A percentile compares a stretch with the other conserved stretches of the same genome.
phyloP scores from a whole-genome alignment of 768 basidiomycete genomes.

The Hirschioporus abietinus region DNA sequence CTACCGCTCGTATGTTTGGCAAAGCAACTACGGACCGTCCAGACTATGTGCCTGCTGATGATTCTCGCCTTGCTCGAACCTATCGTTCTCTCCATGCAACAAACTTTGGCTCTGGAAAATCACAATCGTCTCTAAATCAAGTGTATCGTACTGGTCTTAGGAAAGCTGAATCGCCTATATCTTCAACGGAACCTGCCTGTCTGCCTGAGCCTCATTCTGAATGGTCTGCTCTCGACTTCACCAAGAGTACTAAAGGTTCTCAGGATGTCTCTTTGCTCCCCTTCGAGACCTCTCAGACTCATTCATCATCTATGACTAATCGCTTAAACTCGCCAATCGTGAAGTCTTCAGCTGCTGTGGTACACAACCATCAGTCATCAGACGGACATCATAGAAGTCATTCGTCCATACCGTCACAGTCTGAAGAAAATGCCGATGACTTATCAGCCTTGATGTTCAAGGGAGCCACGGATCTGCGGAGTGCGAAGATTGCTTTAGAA shows the following conservation, averaged over 20 bases:
- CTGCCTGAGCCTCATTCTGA: neutral
- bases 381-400: neutral
- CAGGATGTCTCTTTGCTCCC: neutral
- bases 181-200: neutral
- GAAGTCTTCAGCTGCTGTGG: neutral
- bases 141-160: neutral
- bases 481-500: neutral
- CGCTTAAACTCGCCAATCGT: neutral
- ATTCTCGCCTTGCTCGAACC: neutral
- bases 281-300: neutral
- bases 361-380: neutral
- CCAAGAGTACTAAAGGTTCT: neutral
- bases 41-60: neutral
- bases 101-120: neutral
- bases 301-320: neutral
- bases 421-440: neutral
- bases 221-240: neutral
- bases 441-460: conserved; percentile 1
- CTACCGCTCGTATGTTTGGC: neutral
- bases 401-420: neutral
- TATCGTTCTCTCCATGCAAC: neutral
- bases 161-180: neutral
- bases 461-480: neutral
- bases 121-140: neutral
- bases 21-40: neutral